Percentiles rank a stretch among this genome's conserved stretches.
phyloP scores from a whole-genome alignment of 192 early-diverging fungal genomes.

The Coemansia sp. region DNA sequence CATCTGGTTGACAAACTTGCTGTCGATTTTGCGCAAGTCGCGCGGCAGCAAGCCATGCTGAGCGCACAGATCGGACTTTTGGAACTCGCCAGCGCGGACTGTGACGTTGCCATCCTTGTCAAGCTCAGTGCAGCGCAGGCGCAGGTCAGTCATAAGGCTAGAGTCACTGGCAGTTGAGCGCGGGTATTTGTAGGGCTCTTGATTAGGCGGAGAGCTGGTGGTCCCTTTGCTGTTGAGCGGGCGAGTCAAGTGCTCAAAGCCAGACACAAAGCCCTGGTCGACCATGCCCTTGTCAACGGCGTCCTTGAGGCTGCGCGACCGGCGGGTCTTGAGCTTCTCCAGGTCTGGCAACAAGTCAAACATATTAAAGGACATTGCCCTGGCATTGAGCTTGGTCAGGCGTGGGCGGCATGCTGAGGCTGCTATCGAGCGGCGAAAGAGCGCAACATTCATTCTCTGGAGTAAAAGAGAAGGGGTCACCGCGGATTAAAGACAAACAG shows the following conservation, averaged over 20 bases:
- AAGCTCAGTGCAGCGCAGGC: slow-evolving; percentile 65
- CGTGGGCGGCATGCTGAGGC: not conserved
- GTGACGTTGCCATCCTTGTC: slow-evolving; percentile 70
- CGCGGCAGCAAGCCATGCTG: slow-evolving; percentile 78
- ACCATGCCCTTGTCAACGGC: slow-evolving; percentile 45
- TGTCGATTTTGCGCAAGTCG: slow-evolving; percentile 83
- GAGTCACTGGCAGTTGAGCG: slow-evolving; percentile 13
- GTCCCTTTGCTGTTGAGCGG: slow-evolving; percentile 18
- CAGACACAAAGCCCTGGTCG: slow-evolving; percentile 20
- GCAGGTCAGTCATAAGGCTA: slow-evolving; percentile 32
- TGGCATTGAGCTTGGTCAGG: not conserved
- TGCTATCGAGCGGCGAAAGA: slow-evolving; percentile 8
- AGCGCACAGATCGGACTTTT: slow-evolving; percentile 77
- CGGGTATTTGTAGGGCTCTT: slow-evolving; percentile 42
- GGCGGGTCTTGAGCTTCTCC: slow-evolving; percentile 31
- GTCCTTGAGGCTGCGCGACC: slow-evolving; percentile 34
- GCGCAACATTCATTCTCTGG: slow-evolving; percentile 13
- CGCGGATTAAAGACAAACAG: not conserved
- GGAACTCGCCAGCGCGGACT: slow-evolving; percentile 72
- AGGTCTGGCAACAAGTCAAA: slow-evolving; percentile 53
- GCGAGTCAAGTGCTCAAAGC: slow-evolving; percentile 26
- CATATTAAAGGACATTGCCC: slow-evolving; percentile 37
- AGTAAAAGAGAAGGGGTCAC: slow-evolving; percentile 7
- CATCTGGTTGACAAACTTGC: slow-evolving; percentile 72
- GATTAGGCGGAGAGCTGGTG: slow-evolving; percentile 12